These are phyloP conservation scores for Aspergillus baeticus DNA, from an alignment of 495 filamentous ascomycete genomes.

Conservation along the genomic window DNA sequence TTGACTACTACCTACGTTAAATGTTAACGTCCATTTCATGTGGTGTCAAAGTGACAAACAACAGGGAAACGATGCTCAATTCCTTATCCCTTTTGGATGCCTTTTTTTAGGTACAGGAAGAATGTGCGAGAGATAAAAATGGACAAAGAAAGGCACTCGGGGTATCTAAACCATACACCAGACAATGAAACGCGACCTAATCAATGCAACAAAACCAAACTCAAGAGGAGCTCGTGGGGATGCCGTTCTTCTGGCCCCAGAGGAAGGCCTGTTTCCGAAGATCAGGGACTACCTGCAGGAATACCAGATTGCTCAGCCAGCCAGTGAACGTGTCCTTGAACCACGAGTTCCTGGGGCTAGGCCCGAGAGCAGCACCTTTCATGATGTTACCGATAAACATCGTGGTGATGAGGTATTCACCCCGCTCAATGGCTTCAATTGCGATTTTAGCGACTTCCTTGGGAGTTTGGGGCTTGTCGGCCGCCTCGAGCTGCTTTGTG, in stretches of 20 bases:
- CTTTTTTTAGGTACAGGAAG: conserved; percentile 13
- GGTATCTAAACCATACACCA: conserved; percentile 24
- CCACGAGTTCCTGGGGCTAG: conserved; percentile 41
- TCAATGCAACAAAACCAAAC: not conserved
- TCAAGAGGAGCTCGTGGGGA: conserved; percentile 20
- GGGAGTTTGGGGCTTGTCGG: conserved; percentile 74
- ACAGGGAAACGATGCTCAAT: not conserved
- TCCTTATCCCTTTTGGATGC: not conserved
- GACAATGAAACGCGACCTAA: conserved; percentile 14
- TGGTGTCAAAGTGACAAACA: not conserved
- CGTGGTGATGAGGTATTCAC: conserved; percentile 74
- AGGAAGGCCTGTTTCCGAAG: conserved; percentile 44
- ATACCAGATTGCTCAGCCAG: conserved; percentile 45
- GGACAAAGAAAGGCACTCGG: conserved; percentile 13
- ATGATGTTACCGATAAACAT: conserved; percentile 65
- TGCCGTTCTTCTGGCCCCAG: conserved; percentile 45
- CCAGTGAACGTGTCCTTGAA: conserved; percentile 41
- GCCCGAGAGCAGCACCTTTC: conserved; percentile 51
- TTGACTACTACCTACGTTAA: too few relatives aligned
- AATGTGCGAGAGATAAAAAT: conserved; percentile 15
- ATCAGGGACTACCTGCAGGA: conserved; percentile 43
- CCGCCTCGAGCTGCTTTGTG: conserved; percentile 78
- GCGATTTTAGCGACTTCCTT: conserved; percentile 70
- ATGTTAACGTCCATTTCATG: not conserved
- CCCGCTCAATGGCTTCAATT: conserved; percentile 74